Evolutionary conservation across 257 asterid genomes (phyloP), one percentile per base, ranked within the genome.

Genomic region (Salvia splendens): DNA sequence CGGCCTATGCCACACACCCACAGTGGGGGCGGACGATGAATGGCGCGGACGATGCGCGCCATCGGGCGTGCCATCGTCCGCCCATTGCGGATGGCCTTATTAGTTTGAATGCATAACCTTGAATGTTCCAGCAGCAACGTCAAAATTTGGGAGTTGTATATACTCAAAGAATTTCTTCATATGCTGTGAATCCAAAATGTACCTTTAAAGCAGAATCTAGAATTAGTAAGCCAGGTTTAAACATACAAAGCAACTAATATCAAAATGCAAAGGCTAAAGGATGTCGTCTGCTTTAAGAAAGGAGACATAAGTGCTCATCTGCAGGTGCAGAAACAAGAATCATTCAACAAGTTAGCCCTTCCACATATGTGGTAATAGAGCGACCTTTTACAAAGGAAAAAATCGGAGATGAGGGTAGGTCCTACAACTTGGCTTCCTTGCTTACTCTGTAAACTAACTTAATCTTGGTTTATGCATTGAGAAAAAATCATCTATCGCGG

Each of bases 101-200:
- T 41, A 68, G 51, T 54, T 56, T 16, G 38, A 32, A 69, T 17
- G 68, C 64, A 57, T 50, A 68, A 86, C 93, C 92, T 82, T 85
- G 82, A 89, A 89, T 17, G 92, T 89, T 35, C 85, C 86, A 63
- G 86, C 85, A 68, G 92, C 83, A 60, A 89, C 75, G 78, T 84
- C 91, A 66, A 76, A 84, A 73, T 82, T 76, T 16, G 89, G 85
- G 32, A 87, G 81, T 79, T 82, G 89, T 66, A 87, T 82, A 66
- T 78, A 85, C 68, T 75, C 83, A 73, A 87, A 89, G 61, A 85
- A 84, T 33, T 79, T 80, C 80, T 80, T 86, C 91, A 87, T 84
- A 54, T 78, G 89, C 75, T 89, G 82, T 41, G 92, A 86, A 57
- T 85, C 84, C 82, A 87, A 67, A 62, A 90, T 87, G 59, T 87